phyloP scores from a whole-genome alignment of 305 asterid genomes.

The Fraxinus sp. region DNA sequence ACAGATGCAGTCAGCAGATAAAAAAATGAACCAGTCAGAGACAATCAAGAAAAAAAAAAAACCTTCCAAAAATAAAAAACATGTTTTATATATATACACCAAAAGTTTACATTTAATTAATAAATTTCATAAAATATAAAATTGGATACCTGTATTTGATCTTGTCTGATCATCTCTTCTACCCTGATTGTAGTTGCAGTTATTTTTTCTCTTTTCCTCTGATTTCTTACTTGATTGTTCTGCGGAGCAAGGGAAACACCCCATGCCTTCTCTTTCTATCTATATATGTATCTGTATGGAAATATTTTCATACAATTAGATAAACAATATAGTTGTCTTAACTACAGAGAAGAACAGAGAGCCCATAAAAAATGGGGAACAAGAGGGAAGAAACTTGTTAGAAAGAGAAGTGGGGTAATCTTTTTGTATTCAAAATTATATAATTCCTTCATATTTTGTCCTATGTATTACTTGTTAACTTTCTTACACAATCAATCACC shows the following conservation, averaged over 20 bases:
- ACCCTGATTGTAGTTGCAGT: constrained; percentile 21
- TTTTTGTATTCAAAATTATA: background rate
- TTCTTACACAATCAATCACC: constrained; percentile 16
- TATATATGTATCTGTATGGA: background rate
- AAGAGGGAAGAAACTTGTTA: constrained; percentile 6
- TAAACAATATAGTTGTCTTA: background rate
- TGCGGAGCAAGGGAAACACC: constrained; percentile 49
- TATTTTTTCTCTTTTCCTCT: constrained; percentile 13
- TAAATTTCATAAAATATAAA: background rate
- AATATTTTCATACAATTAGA: background rate
- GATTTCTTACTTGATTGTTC: constrained; percentile 38
- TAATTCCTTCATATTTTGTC: background rate
- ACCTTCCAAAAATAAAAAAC: background rate
- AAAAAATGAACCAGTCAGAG: background rate
- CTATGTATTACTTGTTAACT: background rate
- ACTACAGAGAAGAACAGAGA: constrained; percentile 24
- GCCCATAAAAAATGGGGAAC: constrained; percentile 15
- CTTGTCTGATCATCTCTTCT: constrained; percentile 34
- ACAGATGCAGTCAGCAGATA: constrained; percentile 3
- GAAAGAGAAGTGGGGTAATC: background rate
- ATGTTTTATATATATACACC: background rate
- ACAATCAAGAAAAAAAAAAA: background rate
- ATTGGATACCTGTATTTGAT: constrained; percentile 29
- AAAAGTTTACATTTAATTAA: background rate
- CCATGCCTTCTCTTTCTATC: constrained; percentile 34